Conservation (phyloP, 257 asterid genomes). For the Salvia miltiorrhiza region DNA sequence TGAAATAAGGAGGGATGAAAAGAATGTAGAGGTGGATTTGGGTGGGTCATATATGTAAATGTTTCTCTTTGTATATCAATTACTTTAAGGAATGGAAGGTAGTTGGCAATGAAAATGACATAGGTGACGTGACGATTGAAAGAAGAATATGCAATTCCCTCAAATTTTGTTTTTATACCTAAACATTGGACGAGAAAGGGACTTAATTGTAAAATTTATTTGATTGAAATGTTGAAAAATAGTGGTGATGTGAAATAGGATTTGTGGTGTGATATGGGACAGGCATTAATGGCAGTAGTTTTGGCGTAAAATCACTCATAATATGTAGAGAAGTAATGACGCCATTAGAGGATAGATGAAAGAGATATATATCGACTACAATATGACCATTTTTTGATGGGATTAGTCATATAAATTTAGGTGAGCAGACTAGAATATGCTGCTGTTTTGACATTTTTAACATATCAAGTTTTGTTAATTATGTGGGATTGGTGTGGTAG, state of each 20-base stretch:
- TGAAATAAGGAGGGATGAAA: neutral
- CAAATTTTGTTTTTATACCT: neutral
- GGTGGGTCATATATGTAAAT: neutral
- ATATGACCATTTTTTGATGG: neutral
- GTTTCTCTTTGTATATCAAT: conserved; percentile 4
- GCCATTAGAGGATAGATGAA: neutral
- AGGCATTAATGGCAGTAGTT: conserved; percentile 3
- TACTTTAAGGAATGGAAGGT: neutral
- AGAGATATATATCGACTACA: neutral
- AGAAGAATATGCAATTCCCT: neutral
- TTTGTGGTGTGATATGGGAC: neutral
- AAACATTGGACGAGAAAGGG: too few species aligned
- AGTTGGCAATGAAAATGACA: conserved; percentile 18
- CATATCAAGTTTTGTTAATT: too few species aligned
- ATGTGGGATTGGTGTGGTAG: too few species aligned
- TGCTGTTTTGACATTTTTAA: too few species aligned
- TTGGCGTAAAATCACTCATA: conserved; percentile 15
- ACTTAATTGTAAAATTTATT: neutral
- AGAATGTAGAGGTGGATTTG: conserved; percentile 4
- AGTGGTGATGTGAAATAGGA: neutral
- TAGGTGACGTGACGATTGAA: neutral
- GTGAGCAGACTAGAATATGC: neutral
- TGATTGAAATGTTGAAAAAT: conserved; percentile 9
- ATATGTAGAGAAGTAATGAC: neutral
- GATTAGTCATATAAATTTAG: neutral